phyloP scores from a whole-genome alignment of 2,329 filamentous ascomycete species.

The Arthrobotrys sphaeroides region DNA sequence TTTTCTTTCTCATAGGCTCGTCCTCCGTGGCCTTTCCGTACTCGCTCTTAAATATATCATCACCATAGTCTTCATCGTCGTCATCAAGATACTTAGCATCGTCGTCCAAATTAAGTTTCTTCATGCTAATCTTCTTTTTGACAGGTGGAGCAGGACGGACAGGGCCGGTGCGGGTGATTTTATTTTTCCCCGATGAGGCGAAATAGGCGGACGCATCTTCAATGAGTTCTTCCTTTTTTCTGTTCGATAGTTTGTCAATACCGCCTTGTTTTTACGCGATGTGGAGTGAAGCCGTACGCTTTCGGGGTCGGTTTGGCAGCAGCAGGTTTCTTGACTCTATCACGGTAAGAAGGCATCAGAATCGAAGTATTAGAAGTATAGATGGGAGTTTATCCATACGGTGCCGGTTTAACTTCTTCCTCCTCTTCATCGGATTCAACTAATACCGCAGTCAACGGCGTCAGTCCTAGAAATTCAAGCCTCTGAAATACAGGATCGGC shows the following conservation, averaged over 20 bases:
- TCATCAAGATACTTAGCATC: conserved; percentile 72
- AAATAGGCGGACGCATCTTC: conserved; percentile 71
- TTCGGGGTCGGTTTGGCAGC: conserved; percentile 30
- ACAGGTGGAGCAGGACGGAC: conserved; percentile 61
- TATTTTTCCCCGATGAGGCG: conserved; percentile 67
- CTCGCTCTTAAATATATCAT: conserved; percentile 84
- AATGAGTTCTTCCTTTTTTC: conserved; percentile 65
- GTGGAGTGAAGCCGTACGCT: conserved; percentile 27
- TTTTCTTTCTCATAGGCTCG: conserved; percentile 73
- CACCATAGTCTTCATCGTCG: conserved; percentile 75
- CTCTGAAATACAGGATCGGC: neutral
- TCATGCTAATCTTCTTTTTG: conserved; percentile 61
- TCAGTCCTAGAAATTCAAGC: conserved; percentile 8
- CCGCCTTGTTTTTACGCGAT: conserved; percentile 4
- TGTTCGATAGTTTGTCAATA: neutral
- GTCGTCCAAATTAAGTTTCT: conserved; percentile 65
- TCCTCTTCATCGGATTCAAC: conserved; percentile 61
- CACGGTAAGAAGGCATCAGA: neutral
- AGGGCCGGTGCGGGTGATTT: conserved; percentile 65
- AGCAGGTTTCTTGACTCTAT: conserved; percentile 62
- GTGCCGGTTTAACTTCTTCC: conserved; percentile 57
- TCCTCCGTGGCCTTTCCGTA: conserved; percentile 77
- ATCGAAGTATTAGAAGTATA: neutral
- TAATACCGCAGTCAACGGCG: conserved; percentile 30
- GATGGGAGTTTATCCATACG: conserved; percentile 24